Percentiles rank a stretch among this genome's conserved stretches.
phyloP scores from a whole-genome alignment of 306 rosid genomes.

The Vachellia pachyceras region DNA sequence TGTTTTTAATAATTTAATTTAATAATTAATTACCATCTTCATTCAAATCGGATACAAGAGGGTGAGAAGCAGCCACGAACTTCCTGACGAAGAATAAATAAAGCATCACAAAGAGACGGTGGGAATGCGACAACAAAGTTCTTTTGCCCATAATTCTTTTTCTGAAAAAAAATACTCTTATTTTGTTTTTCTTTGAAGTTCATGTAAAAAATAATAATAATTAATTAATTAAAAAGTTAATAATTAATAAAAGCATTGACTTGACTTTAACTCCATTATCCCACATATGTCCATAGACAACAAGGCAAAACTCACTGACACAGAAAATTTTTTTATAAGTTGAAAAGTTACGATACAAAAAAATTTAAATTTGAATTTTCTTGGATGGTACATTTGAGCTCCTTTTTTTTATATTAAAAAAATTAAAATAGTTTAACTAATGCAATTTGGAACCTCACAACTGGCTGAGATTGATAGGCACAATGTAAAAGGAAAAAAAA shows the following conservation, averaged over 20 bases:
- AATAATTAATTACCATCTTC: background rate
- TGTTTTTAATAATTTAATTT: background rate
- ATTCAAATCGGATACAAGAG: background rate
- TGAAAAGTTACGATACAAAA: constrained; percentile 15
- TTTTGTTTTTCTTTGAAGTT: background rate
- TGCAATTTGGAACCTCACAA: constrained; percentile 29
- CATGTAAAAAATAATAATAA: background rate
- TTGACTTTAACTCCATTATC: constrained; percentile 26
- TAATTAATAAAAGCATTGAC: background rate
- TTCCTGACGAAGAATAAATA: background rate
- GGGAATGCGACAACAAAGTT: constrained; percentile 18
- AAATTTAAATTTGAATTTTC: background rate
- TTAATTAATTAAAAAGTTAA: background rate
- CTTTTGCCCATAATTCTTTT: constrained; percentile 8
- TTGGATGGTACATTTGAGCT: background rate
- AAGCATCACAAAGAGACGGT: background rate
- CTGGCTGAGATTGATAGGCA: constrained; percentile 16
- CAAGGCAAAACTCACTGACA: constrained; percentile 24
- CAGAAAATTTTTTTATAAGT: constrained; percentile 13
- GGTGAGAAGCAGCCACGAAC: background rate
- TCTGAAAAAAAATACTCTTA: background rate
- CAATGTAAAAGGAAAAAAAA: constrained; percentile 12
- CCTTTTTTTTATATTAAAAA: background rate
- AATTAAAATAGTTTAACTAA: background rate
- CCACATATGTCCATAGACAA: constrained; percentile 22